Evolutionary conservation across 2,329 filamentous ascomycete species (phyloP), one percentile per base, ranked within the genome.

Genomic region (Talaromyces islandicus): DNA sequence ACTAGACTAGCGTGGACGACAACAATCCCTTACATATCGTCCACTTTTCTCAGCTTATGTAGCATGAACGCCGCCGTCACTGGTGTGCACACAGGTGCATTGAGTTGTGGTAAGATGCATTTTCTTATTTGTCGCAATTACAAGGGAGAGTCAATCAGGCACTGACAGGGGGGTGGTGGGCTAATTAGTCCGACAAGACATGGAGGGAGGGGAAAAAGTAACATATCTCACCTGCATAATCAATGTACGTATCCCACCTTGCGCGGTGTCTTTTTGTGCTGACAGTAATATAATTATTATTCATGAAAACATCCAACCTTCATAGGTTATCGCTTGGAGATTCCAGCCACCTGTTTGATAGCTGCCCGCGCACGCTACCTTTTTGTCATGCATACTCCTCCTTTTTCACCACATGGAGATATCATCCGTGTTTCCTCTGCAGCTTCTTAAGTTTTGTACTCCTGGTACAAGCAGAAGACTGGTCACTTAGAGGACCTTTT

Each of bases 71-170:
- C 64, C 7, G 63, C 61, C 1, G 72, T 79, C 5, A 77, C 65
- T 27, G 35, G 70, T 66, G 21, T 70, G 60, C n/a, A 78, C 74
- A 50, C 80, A 79, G 14, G 70, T 71, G 1, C 64, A 66, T 41
- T 78, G 73, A 7, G 70, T 27, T 24, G 14, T 29, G 12, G 17
- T 11, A 52, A 21, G 4, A 52, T 25, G 25, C 14, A 14, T 17
- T 12, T 9, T 52, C 17, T 29, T 29, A 29, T 52, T 52, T 4
- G 24, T 29, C 27, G 17, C 17, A 27, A 27, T 12, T 52, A 29
- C 11, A 3, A 17, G 9, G 43, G 43, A 46, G 43, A 9, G n/a
- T 46, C 5, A 21, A 24, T 46, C 43, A 21, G 43, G 19, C 43
- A 21, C 43, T 46, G 43, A 35, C 12, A 35, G 32, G 21, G 43